Conservation (phyloP, 768 basidiomycete species). For the Boletellus ananas region DNA sequence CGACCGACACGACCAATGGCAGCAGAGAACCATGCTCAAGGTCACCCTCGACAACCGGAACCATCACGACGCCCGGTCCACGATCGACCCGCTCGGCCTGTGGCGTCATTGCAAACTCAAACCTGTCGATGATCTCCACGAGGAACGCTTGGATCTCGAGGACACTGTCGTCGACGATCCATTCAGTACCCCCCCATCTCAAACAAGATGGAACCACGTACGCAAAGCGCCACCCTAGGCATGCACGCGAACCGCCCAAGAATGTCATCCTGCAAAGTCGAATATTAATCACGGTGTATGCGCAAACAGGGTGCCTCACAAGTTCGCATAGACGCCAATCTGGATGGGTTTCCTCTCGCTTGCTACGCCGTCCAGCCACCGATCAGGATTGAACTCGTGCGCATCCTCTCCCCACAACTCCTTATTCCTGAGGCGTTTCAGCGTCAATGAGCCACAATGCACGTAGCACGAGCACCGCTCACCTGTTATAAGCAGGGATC, state of each 20-base stretch:
- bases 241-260: slow-evolving; percentile 19
- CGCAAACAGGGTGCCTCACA: slow-evolving; percentile 17
- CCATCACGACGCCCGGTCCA: slow-evolving; percentile 30
- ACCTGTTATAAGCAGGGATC: slow-evolving; percentile 29
- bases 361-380: slow-evolving; percentile 22
- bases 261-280: slow-evolving; percentile 29
- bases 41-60: slow-evolving; percentile 35
- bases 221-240: slow-evolving; percentile 34
- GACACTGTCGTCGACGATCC: slow-evolving; percentile 24
- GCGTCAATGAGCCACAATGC: not conserved
- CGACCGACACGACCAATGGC: slow-evolving; percentile 29
- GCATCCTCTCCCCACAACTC: slow-evolving; percentile 33
- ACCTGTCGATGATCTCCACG: slow-evolving; percentile 50
- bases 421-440: slow-evolving; percentile 14
- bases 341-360: slow-evolving; percentile 17
- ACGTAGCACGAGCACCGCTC: not conserved
- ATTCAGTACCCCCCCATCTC: not conserved
- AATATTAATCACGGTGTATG: not conserved
- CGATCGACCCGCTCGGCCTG: slow-evolving; percentile 26
- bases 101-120: slow-evolving; percentile 44
- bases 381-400: slow-evolving; percentile 29
- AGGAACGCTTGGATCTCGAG: slow-evolving; percentile 57
- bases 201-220: slow-evolving; percentile 5
- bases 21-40: slow-evolving; percentile 29
- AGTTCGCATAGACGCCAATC: slow-evolving; percentile 27